phyloP scores from a whole-genome alignment of 1,284 basidiomycete genomes.

The Grifola frondosa region DNA sequence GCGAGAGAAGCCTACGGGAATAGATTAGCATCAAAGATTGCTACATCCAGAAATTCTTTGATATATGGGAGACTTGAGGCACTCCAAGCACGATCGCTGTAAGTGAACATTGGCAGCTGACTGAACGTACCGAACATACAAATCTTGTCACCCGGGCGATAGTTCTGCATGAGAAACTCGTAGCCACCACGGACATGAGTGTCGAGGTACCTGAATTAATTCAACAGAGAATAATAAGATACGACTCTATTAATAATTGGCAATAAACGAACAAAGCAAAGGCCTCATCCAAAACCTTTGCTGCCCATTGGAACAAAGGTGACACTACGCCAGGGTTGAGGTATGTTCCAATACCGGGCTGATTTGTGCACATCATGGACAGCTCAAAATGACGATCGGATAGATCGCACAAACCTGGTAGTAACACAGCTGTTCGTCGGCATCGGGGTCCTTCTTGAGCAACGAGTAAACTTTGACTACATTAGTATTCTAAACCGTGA shows the following conservation, averaged over 20 bases:
- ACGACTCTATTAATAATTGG: background rate
- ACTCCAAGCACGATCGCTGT: background rate
- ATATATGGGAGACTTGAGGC: background rate
- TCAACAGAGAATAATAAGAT: background rate
- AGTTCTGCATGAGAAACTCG: slow-evolving; percentile 65
- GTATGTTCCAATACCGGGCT: slow-evolving; percentile 51
- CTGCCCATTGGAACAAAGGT: slow-evolving; percentile 37
- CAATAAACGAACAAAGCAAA: slow-evolving; percentile 42
- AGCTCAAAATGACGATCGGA: background rate
- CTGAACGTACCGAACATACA: slow-evolving; percentile 50
- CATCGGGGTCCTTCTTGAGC: slow-evolving; percentile 36
- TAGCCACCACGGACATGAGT: slow-evolving; percentile 61
- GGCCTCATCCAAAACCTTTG: slow-evolving; percentile 45
- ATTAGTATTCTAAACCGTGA: slow-evolving; percentile 36
- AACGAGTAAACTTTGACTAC: slow-evolving; percentile 41
- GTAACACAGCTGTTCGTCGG: slow-evolving; percentile 39
- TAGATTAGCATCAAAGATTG: background rate
- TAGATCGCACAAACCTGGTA: slow-evolving; percentile 34
- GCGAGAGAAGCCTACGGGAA: slow-evolving; percentile 33
- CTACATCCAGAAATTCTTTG: slow-evolving; percentile 25
- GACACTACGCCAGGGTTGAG: slow-evolving; percentile 39
- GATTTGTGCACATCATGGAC: background rate
- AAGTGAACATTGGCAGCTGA: no score
- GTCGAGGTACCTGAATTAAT: slow-evolving; percentile 38
- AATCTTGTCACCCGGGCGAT: slow-evolving; percentile 47